Evolutionary conservation across 805 yeast species (phyloP).

Genomic region (Wickerhamomyces canadensis): DNA sequence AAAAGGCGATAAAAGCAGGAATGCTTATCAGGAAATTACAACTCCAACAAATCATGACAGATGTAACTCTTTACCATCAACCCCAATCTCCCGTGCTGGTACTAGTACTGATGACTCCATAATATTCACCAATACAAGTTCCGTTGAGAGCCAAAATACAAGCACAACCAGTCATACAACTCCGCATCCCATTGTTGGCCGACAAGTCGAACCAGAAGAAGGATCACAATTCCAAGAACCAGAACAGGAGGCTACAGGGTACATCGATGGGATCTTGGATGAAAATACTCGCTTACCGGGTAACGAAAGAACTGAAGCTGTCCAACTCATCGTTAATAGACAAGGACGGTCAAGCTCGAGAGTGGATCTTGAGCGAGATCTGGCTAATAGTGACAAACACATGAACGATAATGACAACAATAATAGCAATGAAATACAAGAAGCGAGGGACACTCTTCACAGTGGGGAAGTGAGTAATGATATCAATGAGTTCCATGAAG

Average conservation of each 20-base stretch:
- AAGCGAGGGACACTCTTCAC: no score
- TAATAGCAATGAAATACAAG: background rate
- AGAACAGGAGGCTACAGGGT: no score
- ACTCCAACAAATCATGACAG: background rate
- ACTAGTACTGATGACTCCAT: slow-evolving; percentile 22
- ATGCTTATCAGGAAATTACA: background rate
- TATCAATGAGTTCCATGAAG: slow-evolving; percentile 10
- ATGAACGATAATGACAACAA: background rate
- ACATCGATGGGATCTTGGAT: background rate
- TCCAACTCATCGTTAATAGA: no score
- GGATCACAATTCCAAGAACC: no score
- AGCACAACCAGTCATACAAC: slow-evolving; percentile 12
- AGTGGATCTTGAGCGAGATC: background rate
- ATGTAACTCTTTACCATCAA: slow-evolving; percentile 7
- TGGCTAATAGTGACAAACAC: background rate
- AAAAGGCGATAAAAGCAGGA: background rate
- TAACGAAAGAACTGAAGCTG: no score
- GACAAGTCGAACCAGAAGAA: background rate
- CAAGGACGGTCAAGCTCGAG: background rate
- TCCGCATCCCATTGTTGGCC: background rate
- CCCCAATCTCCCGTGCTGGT: slow-evolving; percentile 19
- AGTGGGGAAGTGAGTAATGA: no score
- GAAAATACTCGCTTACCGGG: background rate
- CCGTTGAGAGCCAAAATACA: slow-evolving; percentile 20
- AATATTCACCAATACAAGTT: slow-evolving; percentile 23